These are phyloP conservation scores for Petunia hybrid DNA, from an alignment of 305 asterid genomes.

Conservation along the genomic window DNA sequence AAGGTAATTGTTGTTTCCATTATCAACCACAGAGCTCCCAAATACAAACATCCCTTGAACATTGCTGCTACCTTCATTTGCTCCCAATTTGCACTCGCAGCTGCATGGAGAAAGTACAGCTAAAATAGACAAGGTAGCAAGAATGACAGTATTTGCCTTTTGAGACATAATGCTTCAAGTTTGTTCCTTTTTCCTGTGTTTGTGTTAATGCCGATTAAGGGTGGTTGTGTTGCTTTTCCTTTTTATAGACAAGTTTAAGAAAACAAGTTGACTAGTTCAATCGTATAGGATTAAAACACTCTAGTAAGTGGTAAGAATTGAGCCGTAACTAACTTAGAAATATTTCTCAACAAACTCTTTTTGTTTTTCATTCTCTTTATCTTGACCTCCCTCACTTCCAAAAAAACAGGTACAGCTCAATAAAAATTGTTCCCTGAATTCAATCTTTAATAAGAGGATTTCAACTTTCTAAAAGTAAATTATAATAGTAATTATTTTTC, in stretches of 20 bases:
- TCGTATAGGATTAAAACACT: not conserved
- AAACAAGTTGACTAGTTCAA: not conserved
- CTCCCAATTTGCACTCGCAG: not conserved
- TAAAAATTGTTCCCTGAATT: too few species aligned
- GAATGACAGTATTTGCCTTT: not conserved
- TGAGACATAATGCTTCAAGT: not conserved
- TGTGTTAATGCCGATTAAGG: not conserved
- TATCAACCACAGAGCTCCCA: conserved; percentile 30
- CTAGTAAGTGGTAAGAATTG: not conserved
- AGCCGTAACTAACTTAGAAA: not conserved
- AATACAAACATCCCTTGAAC: conserved; percentile 29
- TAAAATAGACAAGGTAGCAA: not conserved
- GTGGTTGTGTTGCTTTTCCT: not conserved
- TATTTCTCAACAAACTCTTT: too few species aligned
- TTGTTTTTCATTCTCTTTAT: too few species aligned
- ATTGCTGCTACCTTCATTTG: not conserved
- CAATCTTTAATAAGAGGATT: too few species aligned
- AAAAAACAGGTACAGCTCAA: too few species aligned
- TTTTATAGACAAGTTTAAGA: not conserved
- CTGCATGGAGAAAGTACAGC: not conserved
- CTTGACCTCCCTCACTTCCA: too few species aligned
- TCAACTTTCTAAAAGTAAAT: too few species aligned
- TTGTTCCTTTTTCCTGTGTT: not conserved
- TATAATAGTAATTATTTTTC: too few species aligned
- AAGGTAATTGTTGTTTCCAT: conserved; percentile 28